phyloP scores from a whole-genome alignment of 306 rosid genomes.

The Sechiopsis laciniata region DNA sequence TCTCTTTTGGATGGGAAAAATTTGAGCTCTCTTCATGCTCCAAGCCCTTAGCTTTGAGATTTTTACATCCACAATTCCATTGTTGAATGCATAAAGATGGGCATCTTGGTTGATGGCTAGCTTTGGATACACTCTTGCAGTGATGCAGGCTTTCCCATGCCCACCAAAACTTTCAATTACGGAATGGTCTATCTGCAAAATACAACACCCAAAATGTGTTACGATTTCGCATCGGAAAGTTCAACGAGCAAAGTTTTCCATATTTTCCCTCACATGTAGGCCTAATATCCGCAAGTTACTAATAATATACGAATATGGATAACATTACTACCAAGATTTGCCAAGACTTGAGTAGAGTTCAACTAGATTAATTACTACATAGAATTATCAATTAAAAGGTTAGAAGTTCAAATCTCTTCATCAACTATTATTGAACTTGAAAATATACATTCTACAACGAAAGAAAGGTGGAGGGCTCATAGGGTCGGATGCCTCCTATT shows the following conservation, averaged over 20 bases:
- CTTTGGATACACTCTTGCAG: constrained; percentile 61
- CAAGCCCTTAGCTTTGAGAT: constrained; percentile 40
- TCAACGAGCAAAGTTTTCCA: neutral
- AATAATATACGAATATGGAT: neutral
- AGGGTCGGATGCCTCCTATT: too few species aligned
- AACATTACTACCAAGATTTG: neutral
- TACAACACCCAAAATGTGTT: neutral
- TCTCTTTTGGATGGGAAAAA: constrained; percentile 21
- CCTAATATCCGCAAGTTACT: neutral
- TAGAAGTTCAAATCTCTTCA: too few species aligned
- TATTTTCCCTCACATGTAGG: neutral
- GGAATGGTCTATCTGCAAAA: constrained; percentile 65
- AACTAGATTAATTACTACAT: too few species aligned
- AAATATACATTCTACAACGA: too few species aligned
- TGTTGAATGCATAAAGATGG: too few species aligned
- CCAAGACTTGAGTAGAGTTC: neutral
- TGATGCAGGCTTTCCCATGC: constrained; percentile 51
- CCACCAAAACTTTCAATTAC: constrained; percentile 69
- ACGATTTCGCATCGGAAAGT: neutral
- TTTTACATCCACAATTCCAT: constrained; percentile 24
- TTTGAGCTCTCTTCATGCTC: constrained; percentile 53
- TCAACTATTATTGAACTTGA: too few species aligned
- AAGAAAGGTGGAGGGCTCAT: too few species aligned
- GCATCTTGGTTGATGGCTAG: constrained; percentile 42
- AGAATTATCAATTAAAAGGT: too few species aligned